Evolutionary conservation across 148 eudicot species (phyloP), one percentile per base, ranked within the genome.

Genomic region (Vaccinium macrocarpon): DNA sequence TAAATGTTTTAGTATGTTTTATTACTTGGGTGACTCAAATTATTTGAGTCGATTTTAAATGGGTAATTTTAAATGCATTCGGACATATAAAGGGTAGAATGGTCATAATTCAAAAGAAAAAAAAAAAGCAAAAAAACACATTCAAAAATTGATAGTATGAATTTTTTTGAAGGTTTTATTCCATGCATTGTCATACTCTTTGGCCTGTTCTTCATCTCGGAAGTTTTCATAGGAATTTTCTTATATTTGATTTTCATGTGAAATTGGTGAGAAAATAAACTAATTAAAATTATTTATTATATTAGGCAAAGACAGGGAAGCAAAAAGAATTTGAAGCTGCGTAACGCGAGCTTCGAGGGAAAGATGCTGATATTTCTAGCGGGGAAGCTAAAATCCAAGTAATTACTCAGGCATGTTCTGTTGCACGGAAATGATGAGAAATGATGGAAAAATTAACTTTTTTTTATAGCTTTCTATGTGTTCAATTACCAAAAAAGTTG

Each of bases 151-250:
- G 76, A 82, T 46, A 46, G 53, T 6, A 64, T 81, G 78, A 42
- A 57, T 74, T 81, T 66, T 25, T 79, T 76, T 88, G 78, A 82
- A 95, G 98, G 96, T 18, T 53, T 93, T 35, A 13, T 90, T 52
- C 98, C 98, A 0, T 94, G 96, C 88, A 68, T 92, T 27, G 66
- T 89, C 55, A 87, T 91, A 81, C 90, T 95, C 14, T 82, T 81
- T n/a, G 98, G 98, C 21, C 87, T 94, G 7, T 88, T 93, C 84
- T 89, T 95, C 80, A 91, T 95, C 74, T 98, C 98, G 5, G 98
- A 95, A 89, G 90, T 1, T 35, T 19, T 57, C 3, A 59, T 46
- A n/a, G 18, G 57, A 81, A 14, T 29, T 74, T 83, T 42, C 16
- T 19, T 2, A 12, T 10, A 52, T 12, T 35, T 10, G 55, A 11